Evolutionary conservation across 2,329 filamentous ascomycete genomes (phyloP).

Genomic region (Eutypa lata): DNA sequence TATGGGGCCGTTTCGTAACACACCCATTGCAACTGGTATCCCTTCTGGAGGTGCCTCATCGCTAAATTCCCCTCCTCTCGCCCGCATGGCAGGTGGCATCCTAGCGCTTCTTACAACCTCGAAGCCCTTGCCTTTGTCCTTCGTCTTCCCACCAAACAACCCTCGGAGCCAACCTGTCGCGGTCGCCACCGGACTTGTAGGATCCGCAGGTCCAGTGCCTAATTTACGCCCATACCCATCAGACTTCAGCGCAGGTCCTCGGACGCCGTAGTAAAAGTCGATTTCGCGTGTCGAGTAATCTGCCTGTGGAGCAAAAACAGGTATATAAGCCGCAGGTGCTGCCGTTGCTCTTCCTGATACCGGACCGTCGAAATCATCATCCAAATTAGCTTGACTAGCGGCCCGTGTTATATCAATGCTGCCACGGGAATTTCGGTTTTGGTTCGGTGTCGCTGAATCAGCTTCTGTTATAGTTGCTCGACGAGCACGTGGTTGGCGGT

Average conservation of each 20-base stretch:
- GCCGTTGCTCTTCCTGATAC: conserved; percentile 43
- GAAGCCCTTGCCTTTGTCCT: conserved; percentile 94
- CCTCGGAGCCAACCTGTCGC: conserved; percentile 86
- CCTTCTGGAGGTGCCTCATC: conserved; percentile 66
- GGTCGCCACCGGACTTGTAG: conserved; percentile 84
- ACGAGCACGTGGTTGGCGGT: conserved; percentile 75
- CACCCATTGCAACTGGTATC: conserved; percentile 62
- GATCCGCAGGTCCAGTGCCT: conserved; percentile 92
- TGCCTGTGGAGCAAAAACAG: conserved; percentile 54
- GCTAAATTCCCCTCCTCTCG: conserved; percentile 52
- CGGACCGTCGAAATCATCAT: conserved; percentile 40
- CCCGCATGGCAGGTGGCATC: conserved; percentile 73
- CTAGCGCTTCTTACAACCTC: conserved; percentile 90
- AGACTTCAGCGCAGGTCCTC: conserved; percentile 81
- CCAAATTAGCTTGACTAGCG: conserved; percentile 34
- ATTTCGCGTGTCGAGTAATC: conserved; percentile 94
- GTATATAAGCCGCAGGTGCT: conserved; percentile 34
- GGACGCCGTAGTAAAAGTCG: conserved; percentile 93
- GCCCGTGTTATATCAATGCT: conserved; percentile 37
- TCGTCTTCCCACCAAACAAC: conserved; percentile 78
- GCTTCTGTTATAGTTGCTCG: conserved; percentile 57
- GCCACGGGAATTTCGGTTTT: conserved; percentile 32
- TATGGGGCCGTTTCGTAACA: conserved; percentile 57
- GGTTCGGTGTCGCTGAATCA: conserved; percentile 31
- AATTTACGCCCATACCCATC: conserved; percentile 78